Evolutionary conservation across 164 flowering plant genomes (phyloP).

Genomic region (Umbellularia californica): DNA sequence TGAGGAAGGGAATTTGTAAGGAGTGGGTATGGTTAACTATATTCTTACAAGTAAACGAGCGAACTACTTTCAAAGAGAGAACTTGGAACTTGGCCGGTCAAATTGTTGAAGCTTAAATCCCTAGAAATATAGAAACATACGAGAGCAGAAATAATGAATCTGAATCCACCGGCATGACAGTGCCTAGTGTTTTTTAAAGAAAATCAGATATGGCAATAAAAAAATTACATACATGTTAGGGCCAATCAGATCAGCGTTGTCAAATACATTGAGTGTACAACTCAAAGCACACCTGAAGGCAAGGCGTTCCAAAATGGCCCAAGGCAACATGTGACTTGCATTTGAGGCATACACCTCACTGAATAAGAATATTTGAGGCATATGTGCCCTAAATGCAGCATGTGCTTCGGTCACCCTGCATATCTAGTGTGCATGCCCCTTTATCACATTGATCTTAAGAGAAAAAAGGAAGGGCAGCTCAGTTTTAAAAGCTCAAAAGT

Average conservation of each 20-base stretch:
- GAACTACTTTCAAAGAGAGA: slow-evolving; percentile 44
- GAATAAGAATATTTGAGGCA: no score
- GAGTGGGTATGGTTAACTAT: neutral
- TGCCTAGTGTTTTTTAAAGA: neutral
- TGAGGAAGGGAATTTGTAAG: neutral
- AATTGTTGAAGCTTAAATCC: slow-evolving; percentile 77
- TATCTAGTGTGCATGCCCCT: no score
- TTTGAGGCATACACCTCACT: no score
- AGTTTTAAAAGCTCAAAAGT: no score
- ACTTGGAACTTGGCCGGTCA: slow-evolving; percentile 46
- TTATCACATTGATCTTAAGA: no score
- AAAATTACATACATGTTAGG: no score
- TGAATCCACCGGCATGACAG: neutral
- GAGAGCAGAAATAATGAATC: neutral
- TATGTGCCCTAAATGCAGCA: no score
- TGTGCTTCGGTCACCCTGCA: no score
- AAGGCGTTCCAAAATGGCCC: neutral
- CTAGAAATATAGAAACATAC: slow-evolving; percentile 20
- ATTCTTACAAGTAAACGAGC: slow-evolving; percentile 48
- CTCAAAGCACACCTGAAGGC: no score
- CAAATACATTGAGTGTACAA: no score
- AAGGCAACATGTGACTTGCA: neutral
- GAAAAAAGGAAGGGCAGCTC: no score
- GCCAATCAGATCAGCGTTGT: no score
- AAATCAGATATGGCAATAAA: neutral